Conservation (phyloP, 345 rosid genomes). For the Camelina neglecta region DNA sequence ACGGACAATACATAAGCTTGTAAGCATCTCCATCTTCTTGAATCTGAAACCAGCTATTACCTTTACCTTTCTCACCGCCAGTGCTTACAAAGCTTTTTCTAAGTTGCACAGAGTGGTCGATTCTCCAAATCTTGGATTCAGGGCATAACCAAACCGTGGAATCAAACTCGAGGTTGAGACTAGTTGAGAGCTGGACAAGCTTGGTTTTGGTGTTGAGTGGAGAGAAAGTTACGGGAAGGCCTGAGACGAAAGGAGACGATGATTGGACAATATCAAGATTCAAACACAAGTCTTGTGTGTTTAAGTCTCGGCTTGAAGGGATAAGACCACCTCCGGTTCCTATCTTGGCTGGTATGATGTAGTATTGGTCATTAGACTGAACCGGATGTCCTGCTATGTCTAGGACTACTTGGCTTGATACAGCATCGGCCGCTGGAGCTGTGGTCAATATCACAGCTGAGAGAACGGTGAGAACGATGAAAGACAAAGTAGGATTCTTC, state of each 20-base stretch:
- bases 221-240: slow-evolving; percentile 39
- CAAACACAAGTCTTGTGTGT: slow-evolving; percentile 30
- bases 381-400: slow-evolving; percentile 29
- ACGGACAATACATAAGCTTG: slow-evolving; percentile 40
- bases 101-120: slow-evolving; percentile 27
- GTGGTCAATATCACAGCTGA: slow-evolving; percentile 16
- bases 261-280: slow-evolving; percentile 37
- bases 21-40: slow-evolving; percentile 39
- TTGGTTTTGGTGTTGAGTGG: slow-evolving; percentile 26
- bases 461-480: slow-evolving; percentile 26
- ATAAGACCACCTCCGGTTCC: slow-evolving; percentile 41
- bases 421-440: slow-evolving; percentile 9
- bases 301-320: slow-evolving; percentile 29
- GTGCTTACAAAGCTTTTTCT: slow-evolving; percentile 33
- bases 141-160: slow-evolving; percentile 39
- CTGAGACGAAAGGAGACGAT: slow-evolving; percentile 37
- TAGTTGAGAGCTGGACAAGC: slow-evolving; percentile 27
- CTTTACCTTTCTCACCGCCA: slow-evolving; percentile 33
- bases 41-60: slow-evolving; percentile 39
- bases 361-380: slow-evolving; percentile 30
- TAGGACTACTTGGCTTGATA: slow-evolving; percentile 19
- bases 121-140: slow-evolving; percentile 35
- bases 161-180: slow-evolving; percentile 34
- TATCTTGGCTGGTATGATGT: slow-evolving; percentile 41
- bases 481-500: slow-evolving; percentile 30